Evolutionary conservation across 73 alveolate genomes (phyloP).

Genomic region (Tetrahymena elliotti): DNA sequence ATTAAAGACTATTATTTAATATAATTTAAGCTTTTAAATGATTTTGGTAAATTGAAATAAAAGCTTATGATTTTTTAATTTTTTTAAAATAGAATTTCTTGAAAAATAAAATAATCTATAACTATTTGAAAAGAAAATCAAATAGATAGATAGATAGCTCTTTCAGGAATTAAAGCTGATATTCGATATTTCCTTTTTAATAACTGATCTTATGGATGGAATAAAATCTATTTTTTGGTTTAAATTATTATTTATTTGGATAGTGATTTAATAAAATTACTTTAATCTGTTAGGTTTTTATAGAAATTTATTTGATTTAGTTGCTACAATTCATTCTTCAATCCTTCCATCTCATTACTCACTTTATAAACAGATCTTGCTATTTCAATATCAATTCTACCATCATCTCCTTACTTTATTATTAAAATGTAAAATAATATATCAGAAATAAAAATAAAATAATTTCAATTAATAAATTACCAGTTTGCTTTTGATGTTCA

Average conservation of each 20-base stretch:
- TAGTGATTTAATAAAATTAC: background rate
- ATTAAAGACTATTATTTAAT: too few species aligned
- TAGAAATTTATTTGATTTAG: background rate
- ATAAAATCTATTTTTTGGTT: slow-evolving; percentile 14
- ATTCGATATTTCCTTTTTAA: background rate
- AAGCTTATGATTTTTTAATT: too few species aligned
- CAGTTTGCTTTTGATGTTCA: background rate
- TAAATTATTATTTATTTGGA: too few species aligned
- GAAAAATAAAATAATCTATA: too few species aligned
- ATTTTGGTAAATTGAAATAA: too few species aligned
- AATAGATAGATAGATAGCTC: too few species aligned
- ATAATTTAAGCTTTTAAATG: too few species aligned
- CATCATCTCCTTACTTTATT: slow-evolving; percentile 23
- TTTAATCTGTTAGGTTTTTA: slow-evolving; percentile 1
- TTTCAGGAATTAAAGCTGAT: background rate
- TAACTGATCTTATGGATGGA: background rate
- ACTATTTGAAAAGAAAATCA: too few species aligned
- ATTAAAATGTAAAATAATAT: background rate
- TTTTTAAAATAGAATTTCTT: too few species aligned
- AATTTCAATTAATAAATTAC: background rate
- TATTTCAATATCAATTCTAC: slow-evolving; percentile 31
- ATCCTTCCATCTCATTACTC: background rate
- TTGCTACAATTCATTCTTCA: background rate
- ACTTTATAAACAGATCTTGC: slow-evolving; percentile 11
- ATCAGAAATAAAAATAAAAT: background rate